phyloP scores from a whole-genome alignment of 2,329 filamentous ascomycete species.

The Hansfordia pulvinata region DNA sequence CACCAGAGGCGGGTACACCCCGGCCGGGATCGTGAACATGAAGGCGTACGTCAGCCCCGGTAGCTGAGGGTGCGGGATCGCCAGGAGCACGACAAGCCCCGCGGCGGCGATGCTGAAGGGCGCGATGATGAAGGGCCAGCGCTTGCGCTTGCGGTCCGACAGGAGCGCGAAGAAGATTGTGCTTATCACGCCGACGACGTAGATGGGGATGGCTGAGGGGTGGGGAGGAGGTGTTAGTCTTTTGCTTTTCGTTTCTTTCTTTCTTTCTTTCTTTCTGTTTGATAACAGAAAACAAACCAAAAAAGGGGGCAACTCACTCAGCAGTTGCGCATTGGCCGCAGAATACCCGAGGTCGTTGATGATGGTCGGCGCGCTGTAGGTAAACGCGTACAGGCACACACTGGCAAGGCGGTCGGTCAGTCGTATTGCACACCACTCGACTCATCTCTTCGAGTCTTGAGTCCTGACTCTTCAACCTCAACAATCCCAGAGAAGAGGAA shows the following conservation, averaged over 20 bases:
- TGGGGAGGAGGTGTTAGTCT: too few relatives aligned
- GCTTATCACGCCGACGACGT: constrained; percentile 49
- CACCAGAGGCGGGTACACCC: constrained; percentile 68
- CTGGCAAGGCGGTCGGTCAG: constrained; percentile 33
- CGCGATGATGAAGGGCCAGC: constrained; percentile 40
- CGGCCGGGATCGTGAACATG: constrained; percentile 62
- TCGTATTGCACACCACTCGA: not conserved
- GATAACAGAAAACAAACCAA: constrained; percentile 14
- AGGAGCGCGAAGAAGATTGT: constrained; percentile 37
- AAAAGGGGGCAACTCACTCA: constrained; percentile 47
- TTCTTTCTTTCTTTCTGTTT: too few relatives aligned
- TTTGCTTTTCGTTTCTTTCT: too few relatives aligned
- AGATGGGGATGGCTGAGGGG: constrained; percentile 40
- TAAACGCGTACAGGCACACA: constrained; percentile 42
- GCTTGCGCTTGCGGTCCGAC: constrained; percentile 39
- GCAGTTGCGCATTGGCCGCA: constrained; percentile 45
- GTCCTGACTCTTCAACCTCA: too few relatives aligned
- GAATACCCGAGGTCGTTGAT: constrained; percentile 45
- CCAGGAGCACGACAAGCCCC: constrained; percentile 41
- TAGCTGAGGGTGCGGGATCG: too few relatives aligned
- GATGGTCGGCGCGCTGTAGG: constrained; percentile 50
- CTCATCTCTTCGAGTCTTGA: too few relatives aligned
- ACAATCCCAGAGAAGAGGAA: too few relatives aligned
- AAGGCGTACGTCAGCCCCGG: constrained; percentile 56
- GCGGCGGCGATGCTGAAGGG: constrained; percentile 38